Percentiles rank a stretch among this genome's conserved stretches.
These are phyloP conservation scores for Thielaviopsis populi DNA, from an alignment of 2,329 filamentous ascomycete species.

Conservation along the genomic window DNA sequence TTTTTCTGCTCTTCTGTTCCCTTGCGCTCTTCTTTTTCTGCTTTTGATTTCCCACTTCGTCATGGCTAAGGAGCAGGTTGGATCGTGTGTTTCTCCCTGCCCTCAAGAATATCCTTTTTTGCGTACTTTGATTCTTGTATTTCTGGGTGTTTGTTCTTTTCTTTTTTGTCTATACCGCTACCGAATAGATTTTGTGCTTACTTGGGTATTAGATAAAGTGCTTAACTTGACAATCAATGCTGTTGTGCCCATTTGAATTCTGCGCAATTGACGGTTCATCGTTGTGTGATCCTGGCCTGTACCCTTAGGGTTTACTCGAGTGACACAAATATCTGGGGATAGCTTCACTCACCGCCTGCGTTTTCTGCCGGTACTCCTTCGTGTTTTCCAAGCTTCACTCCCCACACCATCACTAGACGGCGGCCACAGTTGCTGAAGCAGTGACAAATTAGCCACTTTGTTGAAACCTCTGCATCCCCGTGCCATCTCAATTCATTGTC, in stretches of 20 bases:
- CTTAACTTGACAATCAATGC: neutral
- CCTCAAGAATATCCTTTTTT: neutral
- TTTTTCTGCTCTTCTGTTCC: neutral
- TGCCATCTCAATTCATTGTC: too few relatives aligned
- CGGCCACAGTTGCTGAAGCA: too few relatives aligned
- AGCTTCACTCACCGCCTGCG: neutral
- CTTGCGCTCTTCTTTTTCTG: neutral
- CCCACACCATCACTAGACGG: too few relatives aligned
- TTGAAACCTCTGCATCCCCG: too few relatives aligned
- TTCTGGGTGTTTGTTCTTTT: neutral
- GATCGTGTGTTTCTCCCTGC: neutral
- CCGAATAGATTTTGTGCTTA: neutral
- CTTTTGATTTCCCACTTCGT: neutral
- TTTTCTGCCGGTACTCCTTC: slow-evolving; percentile 3
- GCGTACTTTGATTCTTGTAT: neutral
- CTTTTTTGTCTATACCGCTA: neutral
- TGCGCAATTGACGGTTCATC: too few relatives aligned
- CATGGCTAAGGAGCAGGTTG: neutral
- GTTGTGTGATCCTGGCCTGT: too few relatives aligned
- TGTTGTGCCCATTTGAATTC: too few relatives aligned
- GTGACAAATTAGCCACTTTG: too few relatives aligned
- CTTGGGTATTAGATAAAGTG: neutral
- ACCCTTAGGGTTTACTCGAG: neutral
- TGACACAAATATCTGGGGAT: neutral
- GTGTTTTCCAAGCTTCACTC: too few relatives aligned